Base-by-base conservation (phyloP, 2,329 filamentous ascomycete species). In the Colletotrichum orchidophilum region DNA sequence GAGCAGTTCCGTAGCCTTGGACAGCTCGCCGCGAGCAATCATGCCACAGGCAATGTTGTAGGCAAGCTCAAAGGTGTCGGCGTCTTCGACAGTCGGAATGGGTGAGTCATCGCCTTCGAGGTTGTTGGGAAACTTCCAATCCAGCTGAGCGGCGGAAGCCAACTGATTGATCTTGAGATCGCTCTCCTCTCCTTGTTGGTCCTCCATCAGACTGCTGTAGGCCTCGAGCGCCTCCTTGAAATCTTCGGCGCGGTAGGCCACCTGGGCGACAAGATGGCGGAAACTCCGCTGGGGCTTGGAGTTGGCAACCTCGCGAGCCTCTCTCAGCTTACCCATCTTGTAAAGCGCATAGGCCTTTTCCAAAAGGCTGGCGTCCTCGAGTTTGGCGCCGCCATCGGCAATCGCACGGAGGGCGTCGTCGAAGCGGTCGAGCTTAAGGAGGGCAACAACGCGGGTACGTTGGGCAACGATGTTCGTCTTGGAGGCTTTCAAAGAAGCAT, bases 281-380 rank as follows among this genome's bases (percentile, higher is more conserved):
- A 83, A 83, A 73, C 79, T 79, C 61, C 81, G 78, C 72, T 82
- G 75, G 3, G 76, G 67, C 12, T 74, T 75, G 12, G 83, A 75
- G 18, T 81, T 76, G 21, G 88, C 77, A 18, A 83, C 73, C 24
- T 72, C 67, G 18, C 70, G 66, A n/a, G 94, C 93, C 67, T 92
- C 91, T 24, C 87, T 83, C 1, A 94, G 87, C 74, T 90, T 86
- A 27, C 93, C 93, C 0, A 89, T 88, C 83, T 95, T 96, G 83
- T 96, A 97, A 24, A 95, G 86, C n/a, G 93, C 92, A 83, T 97
- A 97, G 2, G 92, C 89, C 78, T 91, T 91, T 80, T 95, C 94
- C 53, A 95, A 85, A 18, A 82, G 77, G 74, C 91, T 93, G 68
- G 82, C 82, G 49, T 87, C 83, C 78, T 91, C 88, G 68, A 95